Percentiles rank a stretch among this genome's conserved stretches.
These are phyloP conservation scores for Oryza brachyantha DNA, from an alignment of 176 grass and related monocot species.

Conservation along the genomic window DNA sequence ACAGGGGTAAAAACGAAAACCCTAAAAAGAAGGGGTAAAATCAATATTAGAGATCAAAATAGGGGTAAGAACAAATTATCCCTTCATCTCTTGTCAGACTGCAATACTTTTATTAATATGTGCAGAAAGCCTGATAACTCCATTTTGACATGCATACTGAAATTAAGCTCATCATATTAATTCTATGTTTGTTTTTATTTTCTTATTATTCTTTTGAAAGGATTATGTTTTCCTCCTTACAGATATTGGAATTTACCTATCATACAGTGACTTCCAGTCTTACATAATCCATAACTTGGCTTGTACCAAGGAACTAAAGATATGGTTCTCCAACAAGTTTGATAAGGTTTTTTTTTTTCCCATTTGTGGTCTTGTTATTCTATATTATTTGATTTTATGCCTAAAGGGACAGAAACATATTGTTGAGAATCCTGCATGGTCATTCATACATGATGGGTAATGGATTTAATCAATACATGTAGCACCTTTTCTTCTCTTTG, in stretches of 20 bases:
- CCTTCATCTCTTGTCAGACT: too few relatives aligned
- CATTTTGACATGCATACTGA: constrained; percentile 15
- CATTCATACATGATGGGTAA: not conserved
- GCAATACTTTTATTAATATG: constrained; percentile 10
- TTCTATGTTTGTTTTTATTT: not conserved
- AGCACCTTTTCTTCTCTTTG: not conserved
- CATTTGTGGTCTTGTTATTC: constrained; percentile 1
- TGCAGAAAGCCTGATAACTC: not conserved
- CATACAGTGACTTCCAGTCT: constrained; percentile 43
- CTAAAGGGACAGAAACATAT: constrained; percentile 8
- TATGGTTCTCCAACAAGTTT: constrained; percentile 57
- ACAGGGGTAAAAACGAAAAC: too few relatives aligned
- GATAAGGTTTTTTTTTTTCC: constrained; percentile 36
- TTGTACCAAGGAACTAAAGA: constrained; percentile 39
- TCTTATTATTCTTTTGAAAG: constrained; percentile 12
- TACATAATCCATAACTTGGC: constrained; percentile 28
- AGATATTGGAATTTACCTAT: constrained; percentile 45
- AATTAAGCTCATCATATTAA: not conserved
- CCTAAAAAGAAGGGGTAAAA: too few relatives aligned
- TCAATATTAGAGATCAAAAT: too few relatives aligned
- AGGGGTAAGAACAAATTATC: too few relatives aligned
- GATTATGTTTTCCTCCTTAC: constrained; percentile 25
- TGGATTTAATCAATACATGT: not conserved
- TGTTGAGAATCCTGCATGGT: not conserved
- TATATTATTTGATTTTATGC: constrained; percentile 23